phyloP scores from a whole-genome alignment of 768 basidiomycete species.

The Suillus hirtellus region DNA sequence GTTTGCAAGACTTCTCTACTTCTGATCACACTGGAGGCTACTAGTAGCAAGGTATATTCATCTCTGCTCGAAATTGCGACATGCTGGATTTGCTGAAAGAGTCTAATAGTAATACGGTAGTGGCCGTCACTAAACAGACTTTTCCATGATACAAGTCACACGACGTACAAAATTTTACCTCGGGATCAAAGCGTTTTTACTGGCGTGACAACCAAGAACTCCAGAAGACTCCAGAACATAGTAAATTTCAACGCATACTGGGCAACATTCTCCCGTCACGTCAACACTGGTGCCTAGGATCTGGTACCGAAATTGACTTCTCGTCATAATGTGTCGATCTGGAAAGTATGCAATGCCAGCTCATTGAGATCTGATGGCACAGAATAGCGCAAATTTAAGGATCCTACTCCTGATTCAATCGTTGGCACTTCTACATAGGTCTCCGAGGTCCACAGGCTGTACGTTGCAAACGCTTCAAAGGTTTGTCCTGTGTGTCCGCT shows the following conservation, averaged over 20 bases:
- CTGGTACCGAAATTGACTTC: neutral
- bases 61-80: too few relatives aligned
- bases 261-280: neutral
- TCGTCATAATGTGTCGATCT: neutral
- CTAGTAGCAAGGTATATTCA: too few relatives aligned
- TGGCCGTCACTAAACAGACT: too few relatives aligned
- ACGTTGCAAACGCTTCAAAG: neutral
- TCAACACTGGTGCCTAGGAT: neutral
- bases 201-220: too few relatives aligned
- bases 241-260: neutral
- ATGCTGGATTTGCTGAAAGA: too few relatives aligned
- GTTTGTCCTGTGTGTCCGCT: neutral
- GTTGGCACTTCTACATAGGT: neutral
- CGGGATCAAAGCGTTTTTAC: too few relatives aligned
- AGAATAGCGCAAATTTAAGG: neutral
- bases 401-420: neutral
- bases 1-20: too few relatives aligned
- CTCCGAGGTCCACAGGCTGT: neutral
- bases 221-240: neutral
- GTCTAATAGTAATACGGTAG: too few relatives aligned
- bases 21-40: too few relatives aligned
- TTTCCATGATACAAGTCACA: too few relatives aligned
- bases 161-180: too few relatives aligned
- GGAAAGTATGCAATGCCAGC: neutral
- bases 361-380: neutral